phyloP scores from a whole-genome alignment of 495 filamentous ascomycete species.

The Sordaria brevicollis region DNA sequence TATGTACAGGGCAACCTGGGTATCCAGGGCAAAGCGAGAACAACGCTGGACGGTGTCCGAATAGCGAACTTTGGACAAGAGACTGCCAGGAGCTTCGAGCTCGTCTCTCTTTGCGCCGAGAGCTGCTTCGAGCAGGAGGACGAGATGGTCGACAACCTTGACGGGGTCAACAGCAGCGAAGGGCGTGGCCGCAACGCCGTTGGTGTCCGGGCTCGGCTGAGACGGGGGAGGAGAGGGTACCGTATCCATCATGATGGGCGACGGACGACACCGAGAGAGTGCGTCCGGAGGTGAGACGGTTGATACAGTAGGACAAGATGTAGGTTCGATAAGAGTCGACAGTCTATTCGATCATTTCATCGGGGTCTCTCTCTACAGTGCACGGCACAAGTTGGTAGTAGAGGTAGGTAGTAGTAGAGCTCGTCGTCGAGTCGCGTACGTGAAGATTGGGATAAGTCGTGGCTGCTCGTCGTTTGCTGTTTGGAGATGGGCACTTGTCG shows the following conservation, averaged over 20 bases:
- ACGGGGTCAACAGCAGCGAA: constrained; percentile 38
- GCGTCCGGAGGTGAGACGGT: background rate
- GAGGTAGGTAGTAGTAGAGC: background rate
- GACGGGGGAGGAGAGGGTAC: constrained; percentile 31
- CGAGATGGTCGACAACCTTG: constrained; percentile 67
- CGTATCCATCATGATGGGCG: constrained; percentile 33
- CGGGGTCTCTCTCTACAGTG: background rate
- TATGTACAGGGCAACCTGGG: constrained; percentile 79
- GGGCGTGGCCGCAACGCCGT: constrained; percentile 30
- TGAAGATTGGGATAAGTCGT: background rate
- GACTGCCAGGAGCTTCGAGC: constrained; percentile 66
- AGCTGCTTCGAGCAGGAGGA: constrained; percentile 67
- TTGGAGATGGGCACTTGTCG: background rate
- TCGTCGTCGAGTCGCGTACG: background rate
- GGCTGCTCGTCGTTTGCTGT: background rate
- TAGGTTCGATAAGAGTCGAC: background rate
- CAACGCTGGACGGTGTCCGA: constrained; percentile 78
- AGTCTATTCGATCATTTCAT: background rate
- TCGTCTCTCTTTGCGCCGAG: constrained; percentile 76
- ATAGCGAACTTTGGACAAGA: constrained; percentile 61
- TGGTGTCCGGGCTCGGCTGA: constrained; percentile 26
- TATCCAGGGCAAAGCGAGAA: constrained; percentile 77
- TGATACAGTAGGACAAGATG: background rate
- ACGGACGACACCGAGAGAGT: background rate
- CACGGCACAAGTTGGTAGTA: background rate